Base-by-base conservation (phyloP, 768 basidiomycete species). In the Basidioascus undulatus region DNA sequence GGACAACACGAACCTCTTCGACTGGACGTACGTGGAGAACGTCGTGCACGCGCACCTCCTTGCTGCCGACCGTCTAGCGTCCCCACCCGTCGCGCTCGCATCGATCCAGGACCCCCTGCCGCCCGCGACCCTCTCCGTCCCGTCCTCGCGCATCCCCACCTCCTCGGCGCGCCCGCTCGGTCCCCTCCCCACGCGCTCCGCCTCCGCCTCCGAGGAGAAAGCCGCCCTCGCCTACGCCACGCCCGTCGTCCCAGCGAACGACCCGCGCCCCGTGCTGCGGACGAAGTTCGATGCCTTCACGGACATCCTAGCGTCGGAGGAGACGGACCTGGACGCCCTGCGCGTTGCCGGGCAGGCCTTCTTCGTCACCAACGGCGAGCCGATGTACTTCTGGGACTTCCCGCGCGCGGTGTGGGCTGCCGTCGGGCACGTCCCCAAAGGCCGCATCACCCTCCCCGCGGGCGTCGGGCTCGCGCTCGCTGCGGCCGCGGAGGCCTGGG, bases 321-420 rank as follows among this genome's bases (percentile, higher is more conserved):
- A n/a, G n/a, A n/a, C n/a, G n/a, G 37, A 44, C 30, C 32, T 45
- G 23, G 26, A 33, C 19, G 28, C 16, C 11, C 36, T 84, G 8
- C 68, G 74, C 48, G 80, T 94, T 40, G 86, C 83, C 5, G 89
- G 89, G 0, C 80, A 94, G 56, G 80, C 61, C 3, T 98, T 86
- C 64, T 89, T 84, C 66, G 80, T 98, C 59, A 87, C 86, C 42
- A 96, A 96, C 53, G 84, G 86, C 46, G 87, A 96, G 55, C 89
- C 87, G 3, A 67, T 74, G 42, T 81, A 82, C 59, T 94, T 94
- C 63, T 98, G 89, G 89, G 86, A 92, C 60, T 74, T 89, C 53
- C 66, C 74, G 24, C 69, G 82, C 6, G 59, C 68, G 3, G 59
- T 92, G n/a, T 96, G 82, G 83, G 60, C 65, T 23, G 64, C 66